Conservation (phyloP, 441 rosid genomes). For the Syzygium malaccense region DNA sequence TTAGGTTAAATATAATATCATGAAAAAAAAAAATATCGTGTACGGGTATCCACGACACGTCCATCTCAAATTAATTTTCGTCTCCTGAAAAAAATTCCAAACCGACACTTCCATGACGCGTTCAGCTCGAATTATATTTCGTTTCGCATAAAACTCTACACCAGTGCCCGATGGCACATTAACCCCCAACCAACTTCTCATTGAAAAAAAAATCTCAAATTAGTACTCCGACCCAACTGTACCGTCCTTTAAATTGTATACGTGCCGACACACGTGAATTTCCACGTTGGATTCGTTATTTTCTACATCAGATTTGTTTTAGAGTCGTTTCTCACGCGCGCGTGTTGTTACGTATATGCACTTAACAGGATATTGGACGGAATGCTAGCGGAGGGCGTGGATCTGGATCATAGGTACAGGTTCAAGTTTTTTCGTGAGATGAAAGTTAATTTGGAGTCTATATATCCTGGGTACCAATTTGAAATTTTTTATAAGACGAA, state of each 20-base stretch:
- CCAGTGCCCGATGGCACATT: no score
- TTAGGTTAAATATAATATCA: not conserved
- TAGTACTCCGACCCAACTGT: not conserved
- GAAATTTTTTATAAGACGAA: not conserved
- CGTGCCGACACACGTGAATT: not conserved
- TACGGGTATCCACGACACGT: not conserved
- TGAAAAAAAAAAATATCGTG: not conserved
- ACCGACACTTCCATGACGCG: fast-evolving
- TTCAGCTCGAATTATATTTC: not conserved
- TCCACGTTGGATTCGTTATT: fast-evolving
- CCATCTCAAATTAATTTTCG: not conserved
- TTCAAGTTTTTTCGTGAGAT: fast-evolving
- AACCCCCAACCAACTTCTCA: not conserved
- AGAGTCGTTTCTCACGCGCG: no score
- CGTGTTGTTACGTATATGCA: fast-evolving
- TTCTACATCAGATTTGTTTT: not conserved
- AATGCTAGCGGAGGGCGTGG: not conserved
- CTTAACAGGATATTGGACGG: fast-evolving
- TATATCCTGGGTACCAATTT: fast-evolving
- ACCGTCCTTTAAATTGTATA: not conserved
- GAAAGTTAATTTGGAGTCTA: not conserved
- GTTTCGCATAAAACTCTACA: no score
- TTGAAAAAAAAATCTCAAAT: not conserved
- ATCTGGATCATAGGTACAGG: fast-evolving
- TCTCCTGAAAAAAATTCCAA: not conserved